Conservation (phyloP, 768 basidiomycete genomes). For the Auricularia auricula-judae region DNA sequence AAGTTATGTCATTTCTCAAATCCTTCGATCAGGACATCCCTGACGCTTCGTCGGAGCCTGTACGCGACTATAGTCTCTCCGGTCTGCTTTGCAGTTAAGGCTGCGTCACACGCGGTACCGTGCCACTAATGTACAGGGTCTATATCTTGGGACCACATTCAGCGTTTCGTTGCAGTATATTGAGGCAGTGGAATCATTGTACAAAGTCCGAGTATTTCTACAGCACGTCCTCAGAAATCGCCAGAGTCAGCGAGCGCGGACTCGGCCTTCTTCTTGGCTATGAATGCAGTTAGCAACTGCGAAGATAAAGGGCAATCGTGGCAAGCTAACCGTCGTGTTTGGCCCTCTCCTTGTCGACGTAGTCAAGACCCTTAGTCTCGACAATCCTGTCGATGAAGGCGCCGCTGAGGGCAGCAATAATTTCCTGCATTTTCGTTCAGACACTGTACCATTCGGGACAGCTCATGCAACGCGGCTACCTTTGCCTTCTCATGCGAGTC, state of each 20-base stretch:
- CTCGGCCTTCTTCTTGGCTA: neutral
- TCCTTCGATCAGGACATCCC: too few relatives aligned
- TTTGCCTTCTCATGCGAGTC: constrained; percentile 12
- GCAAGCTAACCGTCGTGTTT: constrained; percentile 7
- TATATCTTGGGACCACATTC: too few relatives aligned
- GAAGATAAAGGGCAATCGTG: too few relatives aligned
- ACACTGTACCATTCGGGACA: neutral
- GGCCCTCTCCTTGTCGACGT: constrained; percentile 15
- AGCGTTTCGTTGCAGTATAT: too few relatives aligned
- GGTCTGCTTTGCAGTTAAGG: too few relatives aligned
- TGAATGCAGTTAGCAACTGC: too few relatives aligned
- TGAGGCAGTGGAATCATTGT: neutral
- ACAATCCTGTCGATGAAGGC: constrained; percentile 17
- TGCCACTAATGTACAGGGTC: too few relatives aligned
- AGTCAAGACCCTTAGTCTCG: constrained; percentile 26
- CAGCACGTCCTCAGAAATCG: neutral
- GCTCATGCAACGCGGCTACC: too few relatives aligned
- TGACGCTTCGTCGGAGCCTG: too few relatives aligned
- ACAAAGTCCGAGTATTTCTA: neutral
- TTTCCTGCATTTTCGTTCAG: constrained; percentile 21
- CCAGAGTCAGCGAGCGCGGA: neutral
- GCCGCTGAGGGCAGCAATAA: constrained; percentile 24
- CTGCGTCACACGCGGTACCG: too few relatives aligned
- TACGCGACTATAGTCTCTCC: too few relatives aligned
- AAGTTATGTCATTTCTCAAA: too few relatives aligned